phyloP scores from a whole-genome alignment of 1,284 basidiomycete species.

The Malassezia arunalokei region DNA sequence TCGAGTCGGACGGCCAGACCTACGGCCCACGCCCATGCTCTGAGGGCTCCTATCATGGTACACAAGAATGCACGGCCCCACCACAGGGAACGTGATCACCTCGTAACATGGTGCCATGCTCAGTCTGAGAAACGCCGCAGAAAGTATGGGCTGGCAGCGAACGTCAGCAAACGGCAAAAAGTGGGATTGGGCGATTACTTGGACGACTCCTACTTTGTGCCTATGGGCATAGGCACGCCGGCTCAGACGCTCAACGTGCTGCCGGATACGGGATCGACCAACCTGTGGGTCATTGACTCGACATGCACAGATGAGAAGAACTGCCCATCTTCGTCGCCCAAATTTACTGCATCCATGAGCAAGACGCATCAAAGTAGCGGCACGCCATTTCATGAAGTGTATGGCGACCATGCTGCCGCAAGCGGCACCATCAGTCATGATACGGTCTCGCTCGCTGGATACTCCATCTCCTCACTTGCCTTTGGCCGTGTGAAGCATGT shows the following conservation, averaged over 20 bases:
- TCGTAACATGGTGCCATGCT: no score
- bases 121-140: no score
- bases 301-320: slow-evolving; percentile 50
- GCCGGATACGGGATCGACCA: slow-evolving; percentile 64
- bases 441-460: slow-evolving; percentile 44
- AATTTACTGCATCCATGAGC: slow-evolving; percentile 33
- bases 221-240: slow-evolving; percentile 47
- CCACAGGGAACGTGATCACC: no score
- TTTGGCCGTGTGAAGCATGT: slow-evolving; percentile 45
- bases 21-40: no score
- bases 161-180: slow-evolving; percentile 2
- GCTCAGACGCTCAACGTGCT: slow-evolving; percentile 49
- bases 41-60: no score
- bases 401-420: slow-evolving; percentile 71
- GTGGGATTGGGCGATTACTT: slow-evolving; percentile 11
- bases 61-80: no score
- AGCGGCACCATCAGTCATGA: slow-evolving; percentile 61
- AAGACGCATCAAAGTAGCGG: slow-evolving; percentile 22
- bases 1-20: no score
- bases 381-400: slow-evolving; percentile 59
- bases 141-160: neutral
- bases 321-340: slow-evolving; percentile 35
- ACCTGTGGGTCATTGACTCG: slow-evolving; percentile 62
- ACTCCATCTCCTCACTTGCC: slow-evolving; percentile 43
- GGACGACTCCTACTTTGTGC: slow-evolving; percentile 27